Base-by-base conservation (phyloP, 108 stramenopile genomes). In the Chaetoceros muelleri region DNA sequence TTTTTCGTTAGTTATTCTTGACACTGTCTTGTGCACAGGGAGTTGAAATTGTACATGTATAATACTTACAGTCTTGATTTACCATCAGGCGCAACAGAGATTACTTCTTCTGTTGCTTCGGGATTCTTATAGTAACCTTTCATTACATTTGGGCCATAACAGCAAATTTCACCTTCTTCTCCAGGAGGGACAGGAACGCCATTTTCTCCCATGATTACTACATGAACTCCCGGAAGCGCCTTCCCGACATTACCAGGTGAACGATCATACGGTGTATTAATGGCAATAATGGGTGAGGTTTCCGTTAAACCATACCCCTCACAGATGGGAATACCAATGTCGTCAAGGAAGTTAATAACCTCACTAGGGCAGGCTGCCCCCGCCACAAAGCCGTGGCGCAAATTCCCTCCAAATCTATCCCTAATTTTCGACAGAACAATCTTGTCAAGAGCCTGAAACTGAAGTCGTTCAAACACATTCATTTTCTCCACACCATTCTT, bases 241-340 rank as follows among this genome's bases (percentile, higher is more conserved):
- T 66, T 60, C 0, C 95, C 95, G 1, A 90, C 89, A 40, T 73
- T 67, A 1, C 95, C 95, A 18, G 74, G 75, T 30, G 60, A 59
- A 19, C 86, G 67, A 29, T 72, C 55, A 7, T 72, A 70, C 2
- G 90, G 76, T 19, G 80, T 64, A 69, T 90, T 93, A 58, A 93
- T 64, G 16, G 86, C 48, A 54, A 95, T 81, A 29, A 95, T 71
- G 0, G 94, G 94, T 29, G 80, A 77, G 8, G 96, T 97, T 61
- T 97, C 96, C 2, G 95, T 96, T 40, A 97, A 63, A 18, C 96
- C 96, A 57, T 94, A 94, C 2, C 95, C 95, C 57, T 96, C 94
- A 50, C 77, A 87, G 18, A 96, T 69, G 16, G 86, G 77, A 52
- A 97, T 90, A 8, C 92, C 95, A 25, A 95, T 68, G 44, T 75